phyloP scores from a whole-genome alignment of 2,329 filamentous ascomycete genomes.

The Cercospora brassicicola region DNA sequence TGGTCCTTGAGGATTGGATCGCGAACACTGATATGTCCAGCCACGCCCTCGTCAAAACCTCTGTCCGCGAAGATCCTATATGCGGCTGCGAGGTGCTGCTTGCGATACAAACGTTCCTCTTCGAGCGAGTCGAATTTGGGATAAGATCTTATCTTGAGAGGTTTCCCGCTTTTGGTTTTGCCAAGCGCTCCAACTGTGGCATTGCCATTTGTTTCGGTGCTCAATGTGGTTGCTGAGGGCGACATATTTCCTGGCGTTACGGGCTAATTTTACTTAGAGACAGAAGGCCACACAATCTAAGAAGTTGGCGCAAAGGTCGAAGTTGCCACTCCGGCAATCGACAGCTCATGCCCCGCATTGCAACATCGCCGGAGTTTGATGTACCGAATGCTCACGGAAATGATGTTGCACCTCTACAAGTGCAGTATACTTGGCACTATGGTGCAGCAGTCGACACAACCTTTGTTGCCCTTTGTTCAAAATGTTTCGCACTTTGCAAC shows the following conservation, averaged over 20 bases:
- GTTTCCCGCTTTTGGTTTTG: slow-evolving; percentile 48
- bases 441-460: background rate
- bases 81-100: slow-evolving; percentile 47
- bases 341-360: slow-evolving; percentile 4
- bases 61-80: slow-evolving; percentile 48
- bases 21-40: slow-evolving; percentile 43
- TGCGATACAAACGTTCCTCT: slow-evolving; percentile 43
- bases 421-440: background rate
- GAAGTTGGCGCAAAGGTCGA: background rate
- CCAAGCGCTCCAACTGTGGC: slow-evolving; percentile 49
- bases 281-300: background rate
- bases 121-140: slow-evolving; percentile 42
- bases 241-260: slow-evolving; percentile 35
- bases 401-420: background rate
- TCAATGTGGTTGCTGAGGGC: slow-evolving; percentile 40
- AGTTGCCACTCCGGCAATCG: background rate
- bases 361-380: background rate
- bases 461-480: background rate
- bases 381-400: background rate
- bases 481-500: background rate
- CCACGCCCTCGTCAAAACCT: slow-evolving; percentile 43
- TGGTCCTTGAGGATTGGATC: slow-evolving; percentile 42
- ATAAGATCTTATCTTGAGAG: slow-evolving; percentile 50
- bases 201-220: slow-evolving; percentile 44
- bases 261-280: background rate